Evolutionary conservation across 257 asterid species (phyloP).

Genomic region (Nyctanthes arbortristis): DNA sequence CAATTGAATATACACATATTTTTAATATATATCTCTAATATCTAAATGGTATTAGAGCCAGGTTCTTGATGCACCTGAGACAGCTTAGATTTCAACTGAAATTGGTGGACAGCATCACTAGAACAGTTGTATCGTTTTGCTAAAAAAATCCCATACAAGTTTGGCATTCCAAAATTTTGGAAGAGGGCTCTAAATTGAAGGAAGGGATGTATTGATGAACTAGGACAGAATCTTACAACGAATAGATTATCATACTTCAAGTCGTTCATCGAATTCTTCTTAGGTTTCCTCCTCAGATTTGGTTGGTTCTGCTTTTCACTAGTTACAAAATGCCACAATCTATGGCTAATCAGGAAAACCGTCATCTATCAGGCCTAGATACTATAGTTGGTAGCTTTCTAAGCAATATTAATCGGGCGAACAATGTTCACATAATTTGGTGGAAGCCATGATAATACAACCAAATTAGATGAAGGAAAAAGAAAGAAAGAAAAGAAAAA

Average conservation of each 20-base stretch:
- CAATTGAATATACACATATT: no score
- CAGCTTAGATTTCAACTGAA: neutral
- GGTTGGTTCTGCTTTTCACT: neutral
- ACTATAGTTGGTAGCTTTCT: neutral
- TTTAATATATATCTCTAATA: no score
- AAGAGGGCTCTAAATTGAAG: no score
- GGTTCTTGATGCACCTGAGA: neutral
- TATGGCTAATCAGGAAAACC: neutral
- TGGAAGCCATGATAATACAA: no score
- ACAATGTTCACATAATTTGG: no score
- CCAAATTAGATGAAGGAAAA: no score
- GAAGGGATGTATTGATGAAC: no score
- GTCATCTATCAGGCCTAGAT: neutral
- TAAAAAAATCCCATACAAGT: no score
- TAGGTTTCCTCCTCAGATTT: neutral
- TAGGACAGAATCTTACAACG: neutral
- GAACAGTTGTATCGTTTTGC: neutral
- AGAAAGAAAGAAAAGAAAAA: no score
- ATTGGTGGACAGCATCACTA: neutral
- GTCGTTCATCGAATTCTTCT: neutral
- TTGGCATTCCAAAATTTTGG: no score
- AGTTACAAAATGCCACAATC: neutral
- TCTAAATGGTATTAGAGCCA: no score
- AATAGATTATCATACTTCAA: neutral
- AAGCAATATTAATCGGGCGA: no score